Evolutionary conservation across 331 rosid species (phyloP).

Genomic region (Saraca asoca): DNA sequence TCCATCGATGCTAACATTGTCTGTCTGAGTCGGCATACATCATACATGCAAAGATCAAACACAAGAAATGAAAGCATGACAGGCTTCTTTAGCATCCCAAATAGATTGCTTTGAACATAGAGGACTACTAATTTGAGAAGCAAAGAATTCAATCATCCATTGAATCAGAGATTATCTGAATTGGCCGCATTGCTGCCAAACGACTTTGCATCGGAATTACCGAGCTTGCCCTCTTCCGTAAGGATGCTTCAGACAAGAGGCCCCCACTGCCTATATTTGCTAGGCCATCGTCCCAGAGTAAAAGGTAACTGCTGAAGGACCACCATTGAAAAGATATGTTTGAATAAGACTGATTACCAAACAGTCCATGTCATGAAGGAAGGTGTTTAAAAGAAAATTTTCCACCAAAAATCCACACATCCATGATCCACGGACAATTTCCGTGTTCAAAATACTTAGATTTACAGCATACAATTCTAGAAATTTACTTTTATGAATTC

Average conservation of each 20-base stretch:
- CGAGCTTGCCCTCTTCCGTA: conserved; percentile 38
- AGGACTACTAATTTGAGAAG: conserved; percentile 38
- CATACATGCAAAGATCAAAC: conserved; percentile 1
- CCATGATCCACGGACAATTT: too few relatives aligned
- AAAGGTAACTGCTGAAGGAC: too few relatives aligned
- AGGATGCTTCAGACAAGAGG: conserved; percentile 61
- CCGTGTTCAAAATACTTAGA: too few relatives aligned
- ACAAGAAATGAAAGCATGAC: conserved; percentile 88
- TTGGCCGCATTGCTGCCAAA: conserved; percentile 34
- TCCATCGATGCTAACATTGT: conserved; percentile 44
- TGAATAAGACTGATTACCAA: too few relatives aligned
- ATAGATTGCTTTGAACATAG: conserved; percentile 57
- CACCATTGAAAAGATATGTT: too few relatives aligned
- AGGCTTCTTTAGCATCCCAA: conserved; percentile 85
- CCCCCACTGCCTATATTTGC: conserved; percentile 59
- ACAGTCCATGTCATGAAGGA: too few relatives aligned
- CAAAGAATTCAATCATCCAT: conserved; percentile 60
- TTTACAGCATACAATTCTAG: too few relatives aligned
- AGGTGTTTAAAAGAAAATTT: too few relatives aligned
- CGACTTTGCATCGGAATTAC: conserved; percentile 37
- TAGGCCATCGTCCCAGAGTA: conserved; percentile 41
- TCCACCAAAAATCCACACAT: too few relatives aligned
- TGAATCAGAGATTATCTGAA: conserved; percentile 57
- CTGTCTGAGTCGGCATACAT: conserved; percentile 53
- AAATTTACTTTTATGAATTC: too few relatives aligned